phyloP scores from a whole-genome alignment of 2,329 filamentous ascomycete genomes.

The Orbilia ellipsospora region DNA sequence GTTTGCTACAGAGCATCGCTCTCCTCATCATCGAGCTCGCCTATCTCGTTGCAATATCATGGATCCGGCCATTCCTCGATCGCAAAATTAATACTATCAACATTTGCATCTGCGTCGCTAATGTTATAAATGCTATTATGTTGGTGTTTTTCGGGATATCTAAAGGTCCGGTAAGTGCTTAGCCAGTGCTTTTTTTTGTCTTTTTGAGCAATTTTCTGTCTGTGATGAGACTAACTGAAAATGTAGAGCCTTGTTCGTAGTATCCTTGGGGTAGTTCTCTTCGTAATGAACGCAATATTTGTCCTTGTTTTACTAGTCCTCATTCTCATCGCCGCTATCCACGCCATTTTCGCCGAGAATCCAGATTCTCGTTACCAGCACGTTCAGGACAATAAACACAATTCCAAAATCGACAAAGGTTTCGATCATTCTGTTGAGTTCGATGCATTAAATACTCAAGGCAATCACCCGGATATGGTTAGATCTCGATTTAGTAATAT shows the following conservation, averaged over 20 bases:
- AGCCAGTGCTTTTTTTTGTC: too few relatives aligned
- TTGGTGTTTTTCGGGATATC: conserved; percentile 89
- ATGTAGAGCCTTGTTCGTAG: conserved; percentile 78
- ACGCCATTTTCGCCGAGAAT: conserved; percentile 89
- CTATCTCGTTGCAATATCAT: conserved; percentile 79
- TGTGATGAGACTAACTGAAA: conserved; percentile 46
- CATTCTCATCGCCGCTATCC: conserved; percentile 78
- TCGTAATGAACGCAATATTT: conserved; percentile 85
- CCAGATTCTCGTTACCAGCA: conserved; percentile 93
- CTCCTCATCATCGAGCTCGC: conserved; percentile 83
- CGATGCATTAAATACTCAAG: conserved; percentile 88
- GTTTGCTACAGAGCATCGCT: conserved; percentile 80
- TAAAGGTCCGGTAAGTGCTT: conserved; percentile 73
- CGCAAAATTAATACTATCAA: conserved; percentile 98
- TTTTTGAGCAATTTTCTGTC: too few relatives aligned
- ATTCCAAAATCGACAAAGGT: conserved; percentile 63
- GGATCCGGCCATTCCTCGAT: conserved; percentile 97
- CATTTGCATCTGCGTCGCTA: conserved; percentile 87
- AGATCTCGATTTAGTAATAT: conserved; percentile 72
- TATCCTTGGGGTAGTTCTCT: conserved; percentile 88
- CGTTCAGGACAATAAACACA: conserved; percentile 84
- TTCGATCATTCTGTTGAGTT: conserved; percentile 82
- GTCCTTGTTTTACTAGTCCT: conserved; percentile 83
- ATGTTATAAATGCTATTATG: conserved; percentile 88
- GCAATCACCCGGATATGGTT: conserved; percentile 71